Conservation (phyloP, 2,329 filamentous ascomycete genomes). For the Zasmidium cellare region DNA sequence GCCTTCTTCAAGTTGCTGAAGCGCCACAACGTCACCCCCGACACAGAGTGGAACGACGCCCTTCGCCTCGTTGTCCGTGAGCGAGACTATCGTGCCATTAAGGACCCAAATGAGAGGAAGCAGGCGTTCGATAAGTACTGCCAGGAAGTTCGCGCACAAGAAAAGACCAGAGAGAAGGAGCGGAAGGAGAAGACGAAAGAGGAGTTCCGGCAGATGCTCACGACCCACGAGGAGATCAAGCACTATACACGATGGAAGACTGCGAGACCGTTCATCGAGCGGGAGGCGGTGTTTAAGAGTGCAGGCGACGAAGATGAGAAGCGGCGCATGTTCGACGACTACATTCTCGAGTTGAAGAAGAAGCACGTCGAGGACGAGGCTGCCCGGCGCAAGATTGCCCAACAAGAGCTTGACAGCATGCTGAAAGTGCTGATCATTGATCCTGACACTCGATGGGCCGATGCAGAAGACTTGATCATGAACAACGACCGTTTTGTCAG, state of each 20-base stretch:
- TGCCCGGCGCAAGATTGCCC: slow-evolving; percentile 71
- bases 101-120: slow-evolving; percentile 87
- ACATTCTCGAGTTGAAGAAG: slow-evolving; percentile 81
- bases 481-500: slow-evolving; percentile 73
- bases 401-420: slow-evolving; percentile 78
- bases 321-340: slow-evolving; percentile 89
- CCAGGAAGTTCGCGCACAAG: slow-evolving; percentile 82
- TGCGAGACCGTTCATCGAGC: slow-evolving; percentile 88
- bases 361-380: slow-evolving; percentile 74
- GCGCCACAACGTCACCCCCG: slow-evolving; percentile 79
- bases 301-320: slow-evolving; percentile 85
- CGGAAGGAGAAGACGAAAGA: slow-evolving; percentile 85
- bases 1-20: slow-evolving; percentile 90
- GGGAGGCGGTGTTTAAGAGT: slow-evolving; percentile 91
- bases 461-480: slow-evolving; percentile 80
- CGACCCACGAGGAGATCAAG: slow-evolving; percentile 94
- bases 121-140: slow-evolving; percentile 94
- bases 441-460: slow-evolving; percentile 91
- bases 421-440: slow-evolving; percentile 80
- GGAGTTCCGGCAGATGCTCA: slow-evolving; percentile 95
- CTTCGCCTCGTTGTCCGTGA: slow-evolving; percentile 86
- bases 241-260: slow-evolving; percentile 98
- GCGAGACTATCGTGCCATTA: slow-evolving; percentile 87
- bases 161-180: slow-evolving; percentile 93
- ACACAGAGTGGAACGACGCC: slow-evolving; percentile 91